Evolutionary conservation across 1,139 yeast genomes (phyloP).

Genomic region (Geotrichum reessii): DNA sequence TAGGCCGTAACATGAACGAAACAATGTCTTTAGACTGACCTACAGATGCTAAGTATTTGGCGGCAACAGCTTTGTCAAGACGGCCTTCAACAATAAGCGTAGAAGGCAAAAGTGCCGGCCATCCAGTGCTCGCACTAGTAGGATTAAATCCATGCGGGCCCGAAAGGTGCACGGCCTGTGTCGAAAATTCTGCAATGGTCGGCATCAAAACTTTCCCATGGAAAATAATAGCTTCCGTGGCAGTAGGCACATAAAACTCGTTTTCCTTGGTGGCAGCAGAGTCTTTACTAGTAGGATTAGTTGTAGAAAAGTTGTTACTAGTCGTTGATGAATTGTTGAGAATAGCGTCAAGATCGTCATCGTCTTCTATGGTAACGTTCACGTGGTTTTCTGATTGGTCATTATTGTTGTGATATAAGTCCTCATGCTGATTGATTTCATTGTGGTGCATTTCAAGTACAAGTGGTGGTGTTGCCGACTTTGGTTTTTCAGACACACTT

Average conservation of each 20-base stretch:
- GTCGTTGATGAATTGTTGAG: constrained; percentile 25
- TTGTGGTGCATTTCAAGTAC: not conserved
- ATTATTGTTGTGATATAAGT: not conserved
- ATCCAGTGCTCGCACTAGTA: constrained; percentile 16
- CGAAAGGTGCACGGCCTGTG: constrained; percentile 43
- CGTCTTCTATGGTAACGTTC: constrained; percentile 25
- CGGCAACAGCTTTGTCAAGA: constrained; percentile 50
- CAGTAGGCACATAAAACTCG: constrained; percentile 9
- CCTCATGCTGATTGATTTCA: constrained; percentile 1
- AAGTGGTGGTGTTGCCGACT: not conserved
- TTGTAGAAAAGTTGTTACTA: constrained; percentile 1
- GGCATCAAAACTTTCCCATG: constrained; percentile 52
- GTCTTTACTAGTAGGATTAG: constrained; percentile 1
- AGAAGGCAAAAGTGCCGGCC: constrained; percentile 35
- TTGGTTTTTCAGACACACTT: not conserved
- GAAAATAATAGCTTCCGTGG: constrained; percentile 40
- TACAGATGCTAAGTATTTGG: constrained; percentile 50
- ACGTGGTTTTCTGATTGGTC: not conserved
- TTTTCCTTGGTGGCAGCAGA: constrained; percentile 17
- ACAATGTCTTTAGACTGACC: constrained; percentile 47
- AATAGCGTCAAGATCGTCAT: constrained; percentile 37
- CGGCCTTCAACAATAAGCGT: constrained; percentile 57
- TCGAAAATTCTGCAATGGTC: constrained; percentile 48
- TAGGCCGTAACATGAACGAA: constrained; percentile 37
- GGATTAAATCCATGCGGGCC: constrained; percentile 33